Base-by-base conservation (phyloP, 73 alveolate genomes). In the Blepharisma japonicum region DNA sequence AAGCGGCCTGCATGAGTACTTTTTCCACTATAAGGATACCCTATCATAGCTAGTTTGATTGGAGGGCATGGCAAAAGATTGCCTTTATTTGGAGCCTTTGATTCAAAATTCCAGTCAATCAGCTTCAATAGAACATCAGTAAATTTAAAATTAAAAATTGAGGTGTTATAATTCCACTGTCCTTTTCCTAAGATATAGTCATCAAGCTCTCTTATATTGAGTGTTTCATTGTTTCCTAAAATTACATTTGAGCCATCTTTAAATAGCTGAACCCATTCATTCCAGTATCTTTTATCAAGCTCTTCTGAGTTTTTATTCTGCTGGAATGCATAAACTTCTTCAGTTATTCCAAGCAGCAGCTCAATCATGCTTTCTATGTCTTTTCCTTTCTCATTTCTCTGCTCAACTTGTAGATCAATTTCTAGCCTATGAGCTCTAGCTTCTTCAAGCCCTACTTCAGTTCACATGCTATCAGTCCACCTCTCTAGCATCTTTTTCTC, bases 1-100 rank as follows among this genome's bases (percentile, higher is more conserved):
- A 96, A 71, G 46, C 56, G 79, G 39, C 86, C 85, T 45, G 98
- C 92, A 51, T 92, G 90, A 7, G 98, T 83, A 78, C 87, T 94
- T 85, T 92, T 96, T 7, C 99, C 99, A 18, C 97, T 85, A 81
- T 92, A 89, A 5, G 97, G 94, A 76, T 84, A 91, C 3, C 99
- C 99, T 0, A 96, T 77, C 42, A 96, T 54, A 56, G 96, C 86
- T 8, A 96, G 72, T 82, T 92, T 95, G 55, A 93, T 78, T 32
- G 96, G 96, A 0, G 94, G 78, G 83, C 78, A 8, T 14, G 20
- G 20, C 42, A 56, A 7, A 20, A 53, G 68, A 56, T 38, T 14
- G 14, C 32, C 45, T 39, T 45, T 45, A 21, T 20, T 56, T 48
- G 45, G 45, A 6, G 47, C 80, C 6, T 23, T 77, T 45, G 56